A percentile compares a stretch with the other conserved stretches of the same genome.
Evolutionary conservation across 1,139 yeast genomes (phyloP).

Genomic region (Diutina catenulata): DNA sequence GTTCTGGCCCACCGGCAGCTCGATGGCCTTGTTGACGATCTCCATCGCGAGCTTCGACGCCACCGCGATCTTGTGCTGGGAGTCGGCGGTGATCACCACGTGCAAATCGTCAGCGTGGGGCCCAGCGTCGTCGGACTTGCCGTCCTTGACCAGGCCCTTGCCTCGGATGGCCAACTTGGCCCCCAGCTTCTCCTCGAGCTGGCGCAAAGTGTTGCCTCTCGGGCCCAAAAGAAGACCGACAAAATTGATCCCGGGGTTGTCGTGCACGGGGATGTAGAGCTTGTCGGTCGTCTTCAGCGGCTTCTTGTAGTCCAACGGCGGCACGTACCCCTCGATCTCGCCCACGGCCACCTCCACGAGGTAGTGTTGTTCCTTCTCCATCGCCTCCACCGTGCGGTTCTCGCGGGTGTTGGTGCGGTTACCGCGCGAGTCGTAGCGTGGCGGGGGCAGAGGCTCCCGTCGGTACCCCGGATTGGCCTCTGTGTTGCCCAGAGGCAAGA

Average conservation of each 20-base stretch:
- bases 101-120: conserved; percentile 59
- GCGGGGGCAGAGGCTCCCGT: conserved; percentile 87
- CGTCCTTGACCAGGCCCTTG: conserved; percentile 91
- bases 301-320: conserved; percentile 75
- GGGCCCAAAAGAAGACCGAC: conserved; percentile 91
- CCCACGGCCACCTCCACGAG: conserved; percentile 66
- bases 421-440: conserved; percentile 75
- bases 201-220: conserved; percentile 80
- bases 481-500: conserved; percentile 24
- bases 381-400: conserved; percentile 41
- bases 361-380: conserved; percentile 71
- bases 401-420: conserved; percentile 80
- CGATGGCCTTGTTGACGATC: conserved; percentile 71
- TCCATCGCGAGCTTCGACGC: conserved; percentile 70
- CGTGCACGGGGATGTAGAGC: conserved; percentile 73
- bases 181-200: conserved; percentile 73
- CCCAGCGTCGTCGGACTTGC: conserved; percentile 38
- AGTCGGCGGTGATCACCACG: conserved; percentile 77
- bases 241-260: conserved; percentile 86
- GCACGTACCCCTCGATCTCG: conserved; percentile 63
- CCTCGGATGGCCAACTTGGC: conserved; percentile 86
- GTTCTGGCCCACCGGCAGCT: conserved; percentile 88
- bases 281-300: conserved; percentile 65
- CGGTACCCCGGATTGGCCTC: conserved; percentile 16
- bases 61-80: conserved; percentile 61